phyloP scores from a whole-genome alignment of 2,329 filamentous ascomycete genomes.

The Xylariales sp. region DNA sequence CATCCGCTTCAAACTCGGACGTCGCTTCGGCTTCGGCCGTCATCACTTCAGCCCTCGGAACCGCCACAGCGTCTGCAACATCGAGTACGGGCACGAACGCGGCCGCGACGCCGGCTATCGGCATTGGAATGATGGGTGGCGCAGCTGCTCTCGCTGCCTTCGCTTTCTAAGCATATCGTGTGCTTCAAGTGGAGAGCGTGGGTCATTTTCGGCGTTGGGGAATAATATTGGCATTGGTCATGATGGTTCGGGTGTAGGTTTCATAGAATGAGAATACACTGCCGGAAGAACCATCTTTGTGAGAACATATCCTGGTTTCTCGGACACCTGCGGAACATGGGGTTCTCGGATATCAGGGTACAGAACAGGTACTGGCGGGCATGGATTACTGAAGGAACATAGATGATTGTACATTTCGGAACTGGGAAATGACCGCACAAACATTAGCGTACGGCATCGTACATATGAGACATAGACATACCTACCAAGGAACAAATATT shows the following conservation, averaged over 20 bases:
- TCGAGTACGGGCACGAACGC: constrained; percentile 16
- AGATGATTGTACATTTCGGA: background rate
- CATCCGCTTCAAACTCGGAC: constrained; percentile 18
- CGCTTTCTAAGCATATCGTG: constrained; percentile 23
- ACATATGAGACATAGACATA: background rate
- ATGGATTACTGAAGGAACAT: background rate
- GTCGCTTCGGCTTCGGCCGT: constrained; percentile 25
- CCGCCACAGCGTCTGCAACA: constrained; percentile 11
- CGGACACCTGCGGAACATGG: too few species aligned
- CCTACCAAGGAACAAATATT: background rate
- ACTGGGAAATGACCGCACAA: background rate
- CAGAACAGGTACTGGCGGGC: too few species aligned
- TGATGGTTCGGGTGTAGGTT: too few species aligned
- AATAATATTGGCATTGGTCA: constrained; percentile 3
- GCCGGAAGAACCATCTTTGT: too few species aligned
- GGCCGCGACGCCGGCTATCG: constrained; percentile 20
- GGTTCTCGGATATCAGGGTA: too few species aligned
- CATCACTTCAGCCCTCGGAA: constrained; percentile 21
- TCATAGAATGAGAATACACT: too few species aligned
- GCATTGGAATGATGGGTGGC: constrained; percentile 22
- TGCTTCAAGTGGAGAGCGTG: background rate
- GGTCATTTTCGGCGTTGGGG: background rate
- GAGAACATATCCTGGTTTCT: too few species aligned
- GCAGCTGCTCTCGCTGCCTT: constrained; percentile 19
- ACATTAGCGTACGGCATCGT: background rate